phyloP scores from a whole-genome alignment of 306 rosid genomes.

The Crataegus laevigata region DNA sequence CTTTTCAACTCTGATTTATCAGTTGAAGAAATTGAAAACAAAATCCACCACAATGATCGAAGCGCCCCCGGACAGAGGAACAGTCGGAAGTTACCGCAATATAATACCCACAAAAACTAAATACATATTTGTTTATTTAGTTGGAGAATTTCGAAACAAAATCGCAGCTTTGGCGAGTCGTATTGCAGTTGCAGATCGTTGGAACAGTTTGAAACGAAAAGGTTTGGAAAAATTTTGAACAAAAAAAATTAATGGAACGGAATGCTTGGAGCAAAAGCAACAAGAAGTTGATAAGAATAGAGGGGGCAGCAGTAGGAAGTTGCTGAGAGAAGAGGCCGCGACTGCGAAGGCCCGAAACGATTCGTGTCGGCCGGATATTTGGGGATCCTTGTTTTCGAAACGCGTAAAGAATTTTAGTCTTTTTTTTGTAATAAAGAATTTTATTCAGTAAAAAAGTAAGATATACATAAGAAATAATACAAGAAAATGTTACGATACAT shows the following conservation, averaged over 20 bases:
- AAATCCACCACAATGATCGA: conserved; percentile 1
- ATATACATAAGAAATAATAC: too few relatives aligned
- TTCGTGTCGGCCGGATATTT: conserved; percentile 1
- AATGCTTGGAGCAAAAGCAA: conserved; percentile 43
- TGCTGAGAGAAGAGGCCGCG: conserved; percentile 1
- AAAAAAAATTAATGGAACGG: not conserved
- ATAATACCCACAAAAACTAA: not conserved
- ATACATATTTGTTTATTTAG: conserved; percentile 11
- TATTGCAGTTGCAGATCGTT: not conserved
- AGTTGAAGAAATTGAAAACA: too few relatives aligned
- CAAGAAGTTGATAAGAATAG: conserved; percentile 9
- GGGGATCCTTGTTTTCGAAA: conserved; percentile 24
- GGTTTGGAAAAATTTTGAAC: too few relatives aligned
- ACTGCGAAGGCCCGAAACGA: not conserved
- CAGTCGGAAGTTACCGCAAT: conserved; percentile 5
- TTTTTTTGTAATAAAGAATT: too few relatives aligned
- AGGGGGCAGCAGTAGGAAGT: not conserved
- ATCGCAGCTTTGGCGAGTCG: conserved; percentile 10
- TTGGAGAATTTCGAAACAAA: conserved; percentile 11
- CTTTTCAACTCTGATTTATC: not conserved
- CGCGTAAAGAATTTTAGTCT: conserved; percentile 24
- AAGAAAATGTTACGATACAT: too few relatives aligned
- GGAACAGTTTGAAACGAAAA: not conserved
- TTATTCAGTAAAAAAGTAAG: not conserved
- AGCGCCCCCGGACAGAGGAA: not conserved